Evolutionary conservation across 768 basidiomycete genomes (phyloP), one percentile per base, ranked within the genome.

Genomic region (Grammothele lineata): DNA sequence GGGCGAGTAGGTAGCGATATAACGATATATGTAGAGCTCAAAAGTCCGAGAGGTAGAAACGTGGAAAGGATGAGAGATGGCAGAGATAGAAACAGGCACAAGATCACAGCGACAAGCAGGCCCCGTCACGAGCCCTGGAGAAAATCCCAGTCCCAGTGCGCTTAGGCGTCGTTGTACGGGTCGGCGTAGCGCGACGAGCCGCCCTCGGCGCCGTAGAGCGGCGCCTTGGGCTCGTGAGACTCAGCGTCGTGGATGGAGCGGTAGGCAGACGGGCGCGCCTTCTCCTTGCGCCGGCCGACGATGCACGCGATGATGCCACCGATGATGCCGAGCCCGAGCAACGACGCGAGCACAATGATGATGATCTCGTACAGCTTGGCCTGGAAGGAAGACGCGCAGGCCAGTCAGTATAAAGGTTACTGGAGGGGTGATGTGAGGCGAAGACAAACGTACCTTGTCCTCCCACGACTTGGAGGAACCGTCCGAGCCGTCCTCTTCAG

Each of bases 141-240:
- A 40, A 30, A 17, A 24, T 10, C 9, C 18, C 5, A 15, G 32
- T 14, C 7, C 14, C 5, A 34, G 14, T 14, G 21, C n/a, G 11
- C 24, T 30, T 35, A 46, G 36, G 40, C 33, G 51, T 55, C 54
- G 25, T 38, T 36, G 43, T 55, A 55, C 5, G 54, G 54, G 21
- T 55, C 54, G 4, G 54, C 15, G 43, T 55, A 55, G 34, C 45
- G 54, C n/a, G 48, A 45, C 34, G 15, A 12, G 43, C 54, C 54
- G 26, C 47, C 54, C 36, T 55, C 54, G 22, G 49, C 54, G 36
- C 46, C 49, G 40, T 55, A 50, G 2, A 55, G 38, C 35, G 54
- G 46, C 1, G 39, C 54, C 15, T 47, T 47, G 35, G 43, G 41
- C 27, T 37, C 54, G 35, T 38, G 37, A 12, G 25, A 17, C 38